These are phyloP conservation scores for Rosa multiflora DNA, from an alignment of 306 rosid genomes.

Conservation along the genomic window DNA sequence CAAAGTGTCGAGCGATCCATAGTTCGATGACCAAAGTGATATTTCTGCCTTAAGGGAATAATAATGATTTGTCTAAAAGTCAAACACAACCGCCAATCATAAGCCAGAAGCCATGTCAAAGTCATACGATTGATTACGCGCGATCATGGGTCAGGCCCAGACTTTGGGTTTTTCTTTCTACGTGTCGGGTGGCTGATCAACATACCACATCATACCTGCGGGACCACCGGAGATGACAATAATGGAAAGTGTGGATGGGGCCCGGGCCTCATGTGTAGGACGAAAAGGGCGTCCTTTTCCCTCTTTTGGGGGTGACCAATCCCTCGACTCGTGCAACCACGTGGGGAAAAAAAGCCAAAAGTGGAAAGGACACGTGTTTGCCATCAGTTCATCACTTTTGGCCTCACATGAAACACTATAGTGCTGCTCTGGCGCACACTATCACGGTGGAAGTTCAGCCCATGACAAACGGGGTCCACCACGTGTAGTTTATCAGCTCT, in stretches of 20 bases:
- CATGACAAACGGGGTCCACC: constrained; percentile 32
- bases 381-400: constrained; percentile 1
- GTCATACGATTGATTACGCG: background rate
- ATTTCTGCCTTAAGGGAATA: no score
- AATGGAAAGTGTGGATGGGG: constrained; percentile 8
- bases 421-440: constrained; percentile 46
- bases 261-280: constrained; percentile 5
- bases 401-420: constrained; percentile 1
- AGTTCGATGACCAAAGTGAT: no score
- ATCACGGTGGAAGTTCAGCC: constrained; percentile 33
- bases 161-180: background rate
- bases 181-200: constrained; percentile 1
- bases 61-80: no score
- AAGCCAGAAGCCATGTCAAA: background rate
- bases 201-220: background rate
- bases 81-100: no score
- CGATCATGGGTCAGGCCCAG: background rate
- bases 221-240: constrained; percentile 7
- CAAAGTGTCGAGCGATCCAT: no score
- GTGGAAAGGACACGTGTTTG: constrained; percentile 15
- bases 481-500: constrained; percentile 16
- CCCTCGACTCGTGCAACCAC: constrained; percentile 35
- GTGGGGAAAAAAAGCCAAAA: background rate
- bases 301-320: constrained; percentile 17
- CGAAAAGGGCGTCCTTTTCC: constrained; percentile 6